Conservation (phyloP, 2,329 filamentous ascomycete species). For the Purpureocillium lavendulum region DNA sequence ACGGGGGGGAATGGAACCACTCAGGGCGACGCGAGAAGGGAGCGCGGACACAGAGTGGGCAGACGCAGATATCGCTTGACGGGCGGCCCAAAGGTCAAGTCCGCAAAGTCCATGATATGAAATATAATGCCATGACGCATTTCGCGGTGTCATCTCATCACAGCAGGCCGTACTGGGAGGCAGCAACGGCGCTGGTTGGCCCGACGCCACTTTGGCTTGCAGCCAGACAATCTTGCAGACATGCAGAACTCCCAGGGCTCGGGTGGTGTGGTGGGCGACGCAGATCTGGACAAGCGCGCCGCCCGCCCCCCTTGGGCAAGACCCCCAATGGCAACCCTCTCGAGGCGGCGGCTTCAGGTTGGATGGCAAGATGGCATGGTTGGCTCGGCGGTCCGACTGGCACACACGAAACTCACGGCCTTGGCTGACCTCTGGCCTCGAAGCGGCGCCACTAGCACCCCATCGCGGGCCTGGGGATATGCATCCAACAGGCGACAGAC, state of each 20-base stretch:
- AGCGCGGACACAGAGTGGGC: neutral
- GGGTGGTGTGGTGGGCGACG: neutral
- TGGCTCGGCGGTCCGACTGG: neutral
- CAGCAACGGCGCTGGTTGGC: constrained; percentile 2
- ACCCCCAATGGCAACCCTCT: no score
- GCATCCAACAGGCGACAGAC: no score
- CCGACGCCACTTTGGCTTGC: neutral
- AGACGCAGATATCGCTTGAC: no score
- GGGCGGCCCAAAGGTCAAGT: no score
- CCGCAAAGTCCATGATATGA: no score
- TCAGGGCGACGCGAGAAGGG: no score
- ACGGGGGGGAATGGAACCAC: no score
- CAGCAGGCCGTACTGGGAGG: constrained; percentile 3
- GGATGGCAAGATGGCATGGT: neutral
- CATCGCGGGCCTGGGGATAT: neutral
- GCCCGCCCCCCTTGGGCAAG: no score
- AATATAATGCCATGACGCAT: constrained; percentile 15
- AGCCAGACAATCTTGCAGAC: neutral
- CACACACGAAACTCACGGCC: no score
- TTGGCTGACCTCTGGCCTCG: no score
- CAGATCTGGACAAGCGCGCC: neutral
- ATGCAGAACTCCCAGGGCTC: neutral
- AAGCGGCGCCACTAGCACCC: neutral
- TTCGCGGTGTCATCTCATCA: constrained; percentile 15
- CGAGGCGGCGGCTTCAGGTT: neutral